Base-by-base conservation (phyloP, 2,329 filamentous ascomycete genomes). In the Colletotrichum orbiculare region DNA sequence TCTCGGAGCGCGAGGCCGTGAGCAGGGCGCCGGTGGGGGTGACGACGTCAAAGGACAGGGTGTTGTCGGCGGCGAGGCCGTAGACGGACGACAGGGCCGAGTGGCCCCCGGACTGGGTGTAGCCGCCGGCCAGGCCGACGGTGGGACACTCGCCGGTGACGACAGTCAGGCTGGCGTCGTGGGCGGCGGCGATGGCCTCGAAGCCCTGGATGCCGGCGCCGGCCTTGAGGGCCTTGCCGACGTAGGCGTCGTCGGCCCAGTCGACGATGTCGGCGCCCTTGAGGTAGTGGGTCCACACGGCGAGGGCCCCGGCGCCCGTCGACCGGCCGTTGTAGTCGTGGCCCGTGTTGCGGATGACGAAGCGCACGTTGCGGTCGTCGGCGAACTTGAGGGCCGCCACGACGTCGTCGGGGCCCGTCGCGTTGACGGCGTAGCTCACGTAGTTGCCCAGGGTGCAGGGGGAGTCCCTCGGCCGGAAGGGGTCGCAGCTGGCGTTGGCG, bases 51-150 rank as follows among this genome's bases (percentile, higher is more conserved):
- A 85, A 82, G 67, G 88, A 81, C 4, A 91, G 74, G 3, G 87
- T 84, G 49, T 90, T 84, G 69, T 91, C 89, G 1, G 85, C 87
- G 4, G 77, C 88, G 13, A 91, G 73, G 0, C 89, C 89, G 65
- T 85, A 85, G 2, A 76, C 71, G 2, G 79, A 37, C 10, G 71
- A 73, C 1, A 88, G 73, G 0, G 79, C 71, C 0, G 77, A 81
- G 68, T 87, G 85, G 0, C 86, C 86, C 15, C 84, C 86, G 2
- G 83, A 85, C 71, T 84, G 81, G 1, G 75, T 79, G 64, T 84
- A 89, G 0, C 86, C 86, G 9, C 86, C 86, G 0, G 82, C 81
- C 8, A 85, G 63, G 5, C 84, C 85, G 6, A 87, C 84, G 1
- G 79, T 83, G 2, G 81, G 74, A 63, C 80, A 85, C 34, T 79